A percentile compares a stretch with the other conserved stretches of the same genome.
These are phyloP conservation scores for Castanospermum australe DNA, from an alignment of 306 rosid species.

Conservation along the genomic window DNA sequence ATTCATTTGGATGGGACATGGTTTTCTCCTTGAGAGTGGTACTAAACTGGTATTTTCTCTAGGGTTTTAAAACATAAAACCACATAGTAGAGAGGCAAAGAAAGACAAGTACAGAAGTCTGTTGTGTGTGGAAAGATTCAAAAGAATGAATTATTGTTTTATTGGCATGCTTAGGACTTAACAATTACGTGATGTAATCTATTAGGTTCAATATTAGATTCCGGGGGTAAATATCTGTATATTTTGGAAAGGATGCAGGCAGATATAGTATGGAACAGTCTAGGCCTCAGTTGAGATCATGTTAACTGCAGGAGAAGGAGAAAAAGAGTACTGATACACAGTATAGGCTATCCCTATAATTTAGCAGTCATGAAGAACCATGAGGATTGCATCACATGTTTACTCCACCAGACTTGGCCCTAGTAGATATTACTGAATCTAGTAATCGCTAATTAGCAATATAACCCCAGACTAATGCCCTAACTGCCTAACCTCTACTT, in stretches of 20 bases:
- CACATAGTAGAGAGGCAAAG: not conserved
- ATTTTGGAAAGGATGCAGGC: not conserved
- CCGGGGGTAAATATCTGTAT: not conserved
- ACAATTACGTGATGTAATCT: not conserved
- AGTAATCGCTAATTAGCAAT: not conserved
- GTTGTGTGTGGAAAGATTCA: not conserved
- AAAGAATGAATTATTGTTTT: not conserved
- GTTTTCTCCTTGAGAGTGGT: not conserved
- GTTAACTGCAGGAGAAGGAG: not conserved
- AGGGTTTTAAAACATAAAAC: not conserved
- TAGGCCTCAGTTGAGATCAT: not conserved
- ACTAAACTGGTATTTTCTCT: not conserved
- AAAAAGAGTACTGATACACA: too few relatives aligned
- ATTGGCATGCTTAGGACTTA: not conserved
- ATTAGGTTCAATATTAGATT: not conserved
- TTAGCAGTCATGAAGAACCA: not conserved
- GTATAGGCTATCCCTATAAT: too few relatives aligned
- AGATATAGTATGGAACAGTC: not conserved
- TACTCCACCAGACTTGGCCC: not conserved
- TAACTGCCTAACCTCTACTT: not conserved
- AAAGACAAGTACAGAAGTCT: not conserved
- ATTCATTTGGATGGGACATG: not conserved
- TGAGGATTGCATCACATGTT: not conserved
- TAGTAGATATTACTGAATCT: not conserved
- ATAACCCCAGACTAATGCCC: too few relatives aligned